Conservation (phyloP, 208 protist species). For the Phytomonas serpens region DNA sequence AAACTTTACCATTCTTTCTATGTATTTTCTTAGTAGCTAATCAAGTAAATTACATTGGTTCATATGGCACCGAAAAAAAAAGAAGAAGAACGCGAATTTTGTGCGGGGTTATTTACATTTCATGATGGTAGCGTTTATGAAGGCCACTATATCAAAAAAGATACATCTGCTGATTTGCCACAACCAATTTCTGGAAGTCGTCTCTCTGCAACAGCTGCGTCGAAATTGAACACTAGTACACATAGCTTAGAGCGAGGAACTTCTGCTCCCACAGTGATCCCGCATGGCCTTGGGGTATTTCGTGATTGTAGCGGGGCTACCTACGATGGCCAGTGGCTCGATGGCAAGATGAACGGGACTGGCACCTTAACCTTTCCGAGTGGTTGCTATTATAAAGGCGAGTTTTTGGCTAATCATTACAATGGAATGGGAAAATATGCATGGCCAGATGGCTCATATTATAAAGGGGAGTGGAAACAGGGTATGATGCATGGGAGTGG, state of each 20-base stretch:
- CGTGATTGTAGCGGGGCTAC: conserved; percentile 44
- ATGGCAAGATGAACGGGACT: conserved; percentile 60
- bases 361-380: conserved; percentile 48
- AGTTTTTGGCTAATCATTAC: conserved; percentile 46
- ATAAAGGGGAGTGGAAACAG: conserved; percentile 76
- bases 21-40: not conserved
- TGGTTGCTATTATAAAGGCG: conserved; percentile 46
- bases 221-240: conserved; percentile 8
- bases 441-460: conserved; percentile 84
- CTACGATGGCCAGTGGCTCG: conserved; percentile 82
- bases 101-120: conserved; percentile 39
- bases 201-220: conserved; percentile 8
- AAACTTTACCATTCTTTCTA: not conserved
- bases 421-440: conserved; percentile 67
- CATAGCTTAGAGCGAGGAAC: not conserved
- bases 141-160: conserved; percentile 29
- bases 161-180: conserved; percentile 10
- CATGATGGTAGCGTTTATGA: conserved; percentile 66
- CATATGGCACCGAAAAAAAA: conserved; percentile 59
- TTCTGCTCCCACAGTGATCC: conserved; percentile 7
- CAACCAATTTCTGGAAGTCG: conserved; percentile 6
- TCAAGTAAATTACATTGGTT: not conserved
- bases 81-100: conserved; percentile 55
- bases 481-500: conserved; percentile 84
- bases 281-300: conserved; percentile 21